phyloP scores from a whole-genome alignment of 1,139 yeast species.

The Debaryomycetaceae sp. region DNA sequence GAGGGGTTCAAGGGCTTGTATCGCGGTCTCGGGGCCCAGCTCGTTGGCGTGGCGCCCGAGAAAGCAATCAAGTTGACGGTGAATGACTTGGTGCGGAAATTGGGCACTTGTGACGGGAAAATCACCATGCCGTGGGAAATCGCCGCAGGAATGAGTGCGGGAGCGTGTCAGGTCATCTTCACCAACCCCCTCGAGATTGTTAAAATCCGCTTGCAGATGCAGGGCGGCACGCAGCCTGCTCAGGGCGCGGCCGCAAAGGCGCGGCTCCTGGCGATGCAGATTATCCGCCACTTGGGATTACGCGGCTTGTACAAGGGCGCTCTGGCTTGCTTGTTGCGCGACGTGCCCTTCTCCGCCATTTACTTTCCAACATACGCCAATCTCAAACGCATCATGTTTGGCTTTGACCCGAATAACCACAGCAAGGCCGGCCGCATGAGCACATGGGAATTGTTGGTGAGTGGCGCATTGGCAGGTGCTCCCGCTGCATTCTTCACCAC shows the following conservation, averaged over 20 bases:
- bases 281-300: constrained; percentile 71
- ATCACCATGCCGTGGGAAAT: constrained; percentile 68
- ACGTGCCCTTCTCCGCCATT: constrained; percentile 94
- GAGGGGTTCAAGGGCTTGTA: constrained; percentile 89
- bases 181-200: constrained; percentile 96
- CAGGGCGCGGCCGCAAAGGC: no score
- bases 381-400: constrained; percentile 69
- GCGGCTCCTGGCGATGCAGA: constrained; percentile 52
- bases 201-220: constrained; percentile 89
- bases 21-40: constrained; percentile 89
- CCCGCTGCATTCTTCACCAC: constrained; percentile 96
- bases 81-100: constrained; percentile 75
- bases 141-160: constrained; percentile 86
- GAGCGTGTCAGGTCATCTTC: constrained; percentile 92
- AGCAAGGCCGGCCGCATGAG: constrained; percentile 44
- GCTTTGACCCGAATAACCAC: constrained; percentile 62
- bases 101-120: constrained; percentile 49
- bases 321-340: constrained; percentile 82
- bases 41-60: constrained; percentile 97
- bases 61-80: constrained; percentile 95
- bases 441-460: constrained; percentile 71
- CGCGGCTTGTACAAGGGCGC: constrained; percentile 89
- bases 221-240: constrained; percentile 54
- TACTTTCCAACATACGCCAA: constrained; percentile 97
- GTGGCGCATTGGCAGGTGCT: constrained; percentile 96